Base-by-base conservation (phyloP, 306 rosid genomes). In the Begonia loranthoides region DNA sequence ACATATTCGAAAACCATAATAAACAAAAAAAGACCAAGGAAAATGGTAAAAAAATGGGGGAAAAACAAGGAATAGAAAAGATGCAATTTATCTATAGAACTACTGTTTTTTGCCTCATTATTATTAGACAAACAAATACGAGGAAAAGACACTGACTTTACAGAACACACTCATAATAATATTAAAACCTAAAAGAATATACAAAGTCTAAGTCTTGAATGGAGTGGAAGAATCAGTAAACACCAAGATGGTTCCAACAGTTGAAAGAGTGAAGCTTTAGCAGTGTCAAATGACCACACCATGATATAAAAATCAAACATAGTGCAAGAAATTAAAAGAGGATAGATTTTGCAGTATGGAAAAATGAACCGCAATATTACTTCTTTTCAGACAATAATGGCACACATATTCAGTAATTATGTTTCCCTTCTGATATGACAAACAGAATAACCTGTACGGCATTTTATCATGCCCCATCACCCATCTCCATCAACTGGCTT, bases 401-500 rank as follows among this genome's bases (percentile, higher is more conserved):
- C n/a, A 15, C 16, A 21, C 14, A 12, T 6, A 6, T 57, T 52
- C 17, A 12, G 50, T 56, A 54, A 47, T 52, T 54, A 34, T 51
- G 47, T 24, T 57, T 28, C 55, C 61, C 9, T 28, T 43, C 43
- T 6, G 13, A 55, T n/a, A 21, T 15, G 55, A 59, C 57, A 68
- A 53, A 54, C 15, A 50, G 9, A 41, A 44, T 49, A 58, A 65
- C 53, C 65, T 60, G 60, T 28, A 41, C 55, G 58, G 64, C 24
- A 38, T 65, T 50, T 67, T 64, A 52, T 43, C 44, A 41, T 17
- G 50, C 57, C 73, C 71, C 67, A 55, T 63, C 63, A 60, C 54
- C 54, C 41, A 65, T 62, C 76, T 54, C 69, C 65, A 51, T 52
- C 52, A 44, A 15, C 59, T 65, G 33, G 56, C 73, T 72, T 53